phyloP scores from a whole-genome alignment of 2,329 filamentous ascomycete genomes.

The Lasiodiplodia gonubiensis region DNA sequence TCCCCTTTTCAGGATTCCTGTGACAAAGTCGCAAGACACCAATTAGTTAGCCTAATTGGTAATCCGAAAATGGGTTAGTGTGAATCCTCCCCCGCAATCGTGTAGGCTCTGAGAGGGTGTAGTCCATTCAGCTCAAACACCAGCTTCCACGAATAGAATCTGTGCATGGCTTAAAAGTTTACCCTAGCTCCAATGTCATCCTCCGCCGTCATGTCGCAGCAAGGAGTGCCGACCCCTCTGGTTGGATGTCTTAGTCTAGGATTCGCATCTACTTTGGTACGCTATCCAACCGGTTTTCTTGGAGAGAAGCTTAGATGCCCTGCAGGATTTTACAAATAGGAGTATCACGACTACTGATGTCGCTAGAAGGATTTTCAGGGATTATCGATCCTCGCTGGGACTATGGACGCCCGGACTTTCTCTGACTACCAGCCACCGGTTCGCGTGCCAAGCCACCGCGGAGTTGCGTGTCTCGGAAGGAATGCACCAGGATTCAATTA shows the following conservation, averaged over 20 bases:
- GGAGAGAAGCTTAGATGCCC: too few relatives aligned
- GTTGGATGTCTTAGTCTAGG: background rate
- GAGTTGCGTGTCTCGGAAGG: background rate
- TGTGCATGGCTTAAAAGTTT: background rate
- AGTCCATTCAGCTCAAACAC: too few relatives aligned
- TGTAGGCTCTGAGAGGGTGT: background rate
- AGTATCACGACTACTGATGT: too few relatives aligned
- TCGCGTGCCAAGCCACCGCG: background rate
- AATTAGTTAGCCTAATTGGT: too few relatives aligned
- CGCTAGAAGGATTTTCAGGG: too few relatives aligned
- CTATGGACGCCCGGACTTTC: too few relatives aligned
- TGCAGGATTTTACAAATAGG: too few relatives aligned
- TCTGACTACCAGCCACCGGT: too few relatives aligned
- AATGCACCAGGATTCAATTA: background rate
- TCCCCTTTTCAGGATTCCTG: background rate
- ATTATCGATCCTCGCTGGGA: too few relatives aligned
- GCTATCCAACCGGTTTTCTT: background rate
- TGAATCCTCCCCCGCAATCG: too few relatives aligned
- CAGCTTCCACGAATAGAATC: background rate
- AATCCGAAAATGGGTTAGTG: too few relatives aligned
- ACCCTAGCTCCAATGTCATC: background rate
- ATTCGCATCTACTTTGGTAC: conserved; percentile 8
- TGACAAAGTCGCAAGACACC: too few relatives aligned
- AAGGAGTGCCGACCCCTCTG: background rate
- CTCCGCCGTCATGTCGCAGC: background rate